These are phyloP conservation scores for Aspergillus heteromorphus DNA, from an alignment of 495 filamentous ascomycete genomes.

Conservation along the genomic window DNA sequence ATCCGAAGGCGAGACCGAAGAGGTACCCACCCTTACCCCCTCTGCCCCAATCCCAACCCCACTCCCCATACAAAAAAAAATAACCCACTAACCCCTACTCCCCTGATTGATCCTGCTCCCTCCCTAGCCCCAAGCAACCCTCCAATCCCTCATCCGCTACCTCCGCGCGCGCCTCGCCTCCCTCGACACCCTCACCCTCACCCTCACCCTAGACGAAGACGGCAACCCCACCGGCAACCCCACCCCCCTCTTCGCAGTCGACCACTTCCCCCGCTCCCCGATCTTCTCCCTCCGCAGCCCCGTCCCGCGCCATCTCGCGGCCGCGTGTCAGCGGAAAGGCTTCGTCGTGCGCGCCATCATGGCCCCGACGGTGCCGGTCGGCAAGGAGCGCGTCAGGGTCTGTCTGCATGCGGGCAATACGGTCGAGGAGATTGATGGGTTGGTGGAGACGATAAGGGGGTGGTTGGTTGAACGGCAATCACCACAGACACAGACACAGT, in stretches of 20 bases:
- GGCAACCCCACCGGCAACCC: slow-evolving; percentile 23
- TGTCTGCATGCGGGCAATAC: slow-evolving; percentile 48
- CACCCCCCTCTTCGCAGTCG: slow-evolving; percentile 29
- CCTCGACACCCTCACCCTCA: slow-evolving; percentile 22
- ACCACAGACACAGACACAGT: no score
- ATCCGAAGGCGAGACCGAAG: slow-evolving; percentile 33
- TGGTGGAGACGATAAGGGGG: slow-evolving; percentile 35
- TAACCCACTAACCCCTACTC: no score
- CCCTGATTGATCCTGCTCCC: no score
- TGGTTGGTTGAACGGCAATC: slow-evolving; percentile 36
- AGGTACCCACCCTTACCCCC: no score
- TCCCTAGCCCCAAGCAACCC: slow-evolving; percentile 30
- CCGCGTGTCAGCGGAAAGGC: slow-evolving; percentile 29
- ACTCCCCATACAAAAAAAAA: no score
- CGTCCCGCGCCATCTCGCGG: slow-evolving; percentile 26
- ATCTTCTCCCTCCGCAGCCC: slow-evolving; percentile 43
- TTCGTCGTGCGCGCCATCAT: slow-evolving; percentile 43
- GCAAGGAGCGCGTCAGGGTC: slow-evolving; percentile 44
- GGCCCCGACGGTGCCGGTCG: slow-evolving; percentile 44
- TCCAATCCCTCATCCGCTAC: slow-evolving; percentile 34
- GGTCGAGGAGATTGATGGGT: slow-evolving; percentile 37
- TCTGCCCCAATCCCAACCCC: no score
- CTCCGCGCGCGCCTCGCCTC: slow-evolving; percentile 27
- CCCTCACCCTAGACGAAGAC: no score
- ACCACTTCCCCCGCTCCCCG: slow-evolving; percentile 38